Evolutionary conservation across 2,329 filamentous ascomycete genomes (phyloP).

Genomic region (Emergomyces africanus): DNA sequence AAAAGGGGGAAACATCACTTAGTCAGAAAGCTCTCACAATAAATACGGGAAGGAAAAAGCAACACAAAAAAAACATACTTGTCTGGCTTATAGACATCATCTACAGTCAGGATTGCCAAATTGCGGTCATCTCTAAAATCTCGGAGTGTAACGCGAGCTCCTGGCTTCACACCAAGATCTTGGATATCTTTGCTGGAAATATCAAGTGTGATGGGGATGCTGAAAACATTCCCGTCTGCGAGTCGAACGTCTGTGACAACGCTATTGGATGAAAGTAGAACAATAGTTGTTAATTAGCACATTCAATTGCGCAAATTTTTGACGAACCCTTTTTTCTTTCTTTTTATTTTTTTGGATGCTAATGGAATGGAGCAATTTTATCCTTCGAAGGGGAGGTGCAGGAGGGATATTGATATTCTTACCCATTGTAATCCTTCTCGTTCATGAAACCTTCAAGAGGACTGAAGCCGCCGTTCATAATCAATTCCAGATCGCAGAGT

Average conservation of each 20-base stretch:
- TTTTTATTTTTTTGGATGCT: neutral
- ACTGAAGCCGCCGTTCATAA: constrained; percentile 95
- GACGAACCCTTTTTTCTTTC: no score
- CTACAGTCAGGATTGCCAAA: constrained; percentile 86
- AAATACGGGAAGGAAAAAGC: neutral
- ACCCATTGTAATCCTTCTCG: constrained; percentile 94
- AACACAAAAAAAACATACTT: constrained; percentile 51
- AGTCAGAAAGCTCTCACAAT: neutral
- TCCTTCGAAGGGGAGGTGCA: constrained; percentile 10
- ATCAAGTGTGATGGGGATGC: constrained; percentile 94
- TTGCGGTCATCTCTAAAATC: constrained; percentile 96
- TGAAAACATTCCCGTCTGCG: constrained; percentile 78
- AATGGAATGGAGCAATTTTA: neutral
- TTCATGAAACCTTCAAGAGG: constrained; percentile 97
- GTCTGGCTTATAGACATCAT: constrained; percentile 90
- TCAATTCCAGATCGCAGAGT: constrained; percentile 93
- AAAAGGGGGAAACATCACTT: neutral
- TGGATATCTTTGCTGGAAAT: constrained; percentile 63
- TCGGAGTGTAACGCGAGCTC: constrained; percentile 72
- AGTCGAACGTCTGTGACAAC: constrained; percentile 85
- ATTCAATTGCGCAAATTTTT: no score
- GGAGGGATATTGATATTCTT: constrained; percentile 20
- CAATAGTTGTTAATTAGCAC: constrained; percentile 10
- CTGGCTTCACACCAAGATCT: constrained; percentile 60
- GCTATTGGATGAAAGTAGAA: constrained; percentile 32